Evolutionary conservation across 257 asterid genomes (phyloP).

Genomic region (Solanum clarkiae): DNA sequence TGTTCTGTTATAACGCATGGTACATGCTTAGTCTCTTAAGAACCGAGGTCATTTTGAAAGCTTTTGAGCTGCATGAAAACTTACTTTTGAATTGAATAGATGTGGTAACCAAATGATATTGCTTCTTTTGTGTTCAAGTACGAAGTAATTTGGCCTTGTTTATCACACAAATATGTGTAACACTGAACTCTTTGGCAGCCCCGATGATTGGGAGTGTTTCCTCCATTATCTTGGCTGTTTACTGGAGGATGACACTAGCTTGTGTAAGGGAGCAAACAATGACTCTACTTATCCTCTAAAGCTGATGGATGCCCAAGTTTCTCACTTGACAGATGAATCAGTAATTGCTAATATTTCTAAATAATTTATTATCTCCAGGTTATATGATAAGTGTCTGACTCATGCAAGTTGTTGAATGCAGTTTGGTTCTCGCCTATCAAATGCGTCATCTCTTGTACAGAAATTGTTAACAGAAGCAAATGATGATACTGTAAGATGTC

Average conservation of each 20-base stretch:
- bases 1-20: not conserved
- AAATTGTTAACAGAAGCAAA: conserved; percentile 35
- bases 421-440: conserved; percentile 65
- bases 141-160: not conserved
- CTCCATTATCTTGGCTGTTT: conserved; percentile 76
- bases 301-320: conserved; percentile 22
- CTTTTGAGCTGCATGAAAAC: not conserved
- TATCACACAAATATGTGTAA: not conserved
- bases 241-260: conserved; percentile 66
- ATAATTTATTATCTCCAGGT: not conserved
- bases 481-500: conserved; percentile 55
- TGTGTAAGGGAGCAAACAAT: conserved; percentile 21
- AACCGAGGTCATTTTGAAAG: not conserved
- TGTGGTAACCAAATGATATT: not conserved
- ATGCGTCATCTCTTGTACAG: conserved; percentile 48
- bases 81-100: not conserved
- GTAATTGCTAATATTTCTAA: conserved; percentile 34
- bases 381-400: conserved; percentile 10
- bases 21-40: not conserved
- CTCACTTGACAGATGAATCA: conserved; percentile 52
- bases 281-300: conserved; percentile 22
- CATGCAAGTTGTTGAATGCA: conserved; percentile 32
- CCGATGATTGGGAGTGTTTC: conserved; percentile 94
- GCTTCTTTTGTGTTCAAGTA: not conserved
- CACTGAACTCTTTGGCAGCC: conserved; percentile 33